Conservation (phyloP, 2,329 filamentous ascomycete genomes). For the Stenocarpella maydis region DNA sequence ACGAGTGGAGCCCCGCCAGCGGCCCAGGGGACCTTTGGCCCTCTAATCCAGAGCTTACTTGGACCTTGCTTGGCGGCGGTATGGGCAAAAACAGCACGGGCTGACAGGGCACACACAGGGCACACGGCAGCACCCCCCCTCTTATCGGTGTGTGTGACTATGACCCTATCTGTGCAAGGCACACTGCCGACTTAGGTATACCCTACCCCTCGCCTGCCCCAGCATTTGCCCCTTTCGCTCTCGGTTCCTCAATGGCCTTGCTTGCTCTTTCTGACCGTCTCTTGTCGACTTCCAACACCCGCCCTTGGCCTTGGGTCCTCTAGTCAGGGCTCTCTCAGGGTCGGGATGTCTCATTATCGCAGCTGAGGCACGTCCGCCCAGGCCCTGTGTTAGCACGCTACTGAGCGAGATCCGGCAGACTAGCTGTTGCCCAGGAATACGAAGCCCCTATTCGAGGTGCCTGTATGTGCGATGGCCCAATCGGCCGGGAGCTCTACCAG, state of each 20-base stretch:
- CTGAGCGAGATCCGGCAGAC: constrained; percentile 12
- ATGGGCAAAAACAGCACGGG: no score
- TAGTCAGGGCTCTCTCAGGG: background rate
- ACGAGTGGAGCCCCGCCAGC: constrained; percentile 28
- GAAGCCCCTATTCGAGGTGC: constrained; percentile 24
- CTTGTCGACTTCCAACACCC: background rate
- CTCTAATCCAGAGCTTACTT: constrained; percentile 7
- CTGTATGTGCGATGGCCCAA: background rate
- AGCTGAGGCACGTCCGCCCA: background rate
- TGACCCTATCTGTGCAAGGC: background rate
- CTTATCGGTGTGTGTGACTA: constrained; percentile 7
- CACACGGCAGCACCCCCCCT: background rate
- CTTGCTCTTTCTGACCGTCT: constrained; percentile 9
- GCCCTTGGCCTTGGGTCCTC: background rate
- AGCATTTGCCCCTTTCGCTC: constrained; percentile 2
- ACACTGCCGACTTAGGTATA: no score
- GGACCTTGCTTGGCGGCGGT: background rate
- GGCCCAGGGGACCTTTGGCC: constrained; percentile 16
- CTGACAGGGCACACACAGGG: background rate
- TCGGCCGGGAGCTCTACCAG: background rate
- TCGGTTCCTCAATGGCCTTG: background rate
- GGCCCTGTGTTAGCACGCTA: constrained; percentile 25
- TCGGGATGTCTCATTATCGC: background rate
- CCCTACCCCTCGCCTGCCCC: no score
- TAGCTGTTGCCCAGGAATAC: constrained; percentile 17